These are phyloP conservation scores for Aquilaria agallochum DNA, from an alignment of 441 rosid genomes.

Conservation along the genomic window DNA sequence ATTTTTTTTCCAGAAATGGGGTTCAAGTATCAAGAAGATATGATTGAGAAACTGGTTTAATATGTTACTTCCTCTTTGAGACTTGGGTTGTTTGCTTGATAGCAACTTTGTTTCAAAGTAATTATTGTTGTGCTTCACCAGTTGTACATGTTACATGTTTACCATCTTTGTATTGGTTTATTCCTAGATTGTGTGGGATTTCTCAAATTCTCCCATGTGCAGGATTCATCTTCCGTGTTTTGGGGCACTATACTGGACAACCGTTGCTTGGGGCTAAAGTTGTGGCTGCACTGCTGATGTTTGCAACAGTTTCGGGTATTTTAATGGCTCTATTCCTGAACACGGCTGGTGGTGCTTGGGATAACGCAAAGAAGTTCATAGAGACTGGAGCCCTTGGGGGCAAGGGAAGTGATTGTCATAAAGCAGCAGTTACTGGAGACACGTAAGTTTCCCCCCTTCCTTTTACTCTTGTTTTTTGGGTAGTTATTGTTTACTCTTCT, in stretches of 20 bases:
- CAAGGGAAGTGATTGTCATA: constrained; percentile 94
- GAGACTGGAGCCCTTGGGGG: constrained; percentile 98
- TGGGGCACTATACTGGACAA: constrained; percentile 89
- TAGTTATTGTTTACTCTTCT: neutral
- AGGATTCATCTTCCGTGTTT: constrained; percentile 80
- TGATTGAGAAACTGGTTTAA: too few species aligned
- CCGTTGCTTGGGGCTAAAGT: constrained; percentile 98
- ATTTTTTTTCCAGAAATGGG: too few species aligned
- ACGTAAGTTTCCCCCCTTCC: constrained; percentile 53
- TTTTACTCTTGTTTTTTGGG: neutral
- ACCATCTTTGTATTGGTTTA: too few species aligned
- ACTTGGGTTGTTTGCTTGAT: too few species aligned
- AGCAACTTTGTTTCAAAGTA: too few species aligned
- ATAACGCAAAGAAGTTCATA: constrained; percentile 92
- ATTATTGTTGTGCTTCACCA: too few species aligned
- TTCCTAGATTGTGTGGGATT: too few species aligned
- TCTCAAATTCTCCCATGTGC: constrained; percentile 14
- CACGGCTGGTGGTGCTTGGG: constrained; percentile 99
- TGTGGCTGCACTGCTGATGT: constrained; percentile 92
- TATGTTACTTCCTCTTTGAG: too few species aligned
- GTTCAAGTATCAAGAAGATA: too few species aligned
- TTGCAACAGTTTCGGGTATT: constrained; percentile 93
- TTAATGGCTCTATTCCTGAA: constrained; percentile 98
- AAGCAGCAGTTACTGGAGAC: constrained; percentile 97
- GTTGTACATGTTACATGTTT: too few species aligned